Conservation (phyloP, 768 basidiomycete genomes). For the Lyophyllum atratum region DNA sequence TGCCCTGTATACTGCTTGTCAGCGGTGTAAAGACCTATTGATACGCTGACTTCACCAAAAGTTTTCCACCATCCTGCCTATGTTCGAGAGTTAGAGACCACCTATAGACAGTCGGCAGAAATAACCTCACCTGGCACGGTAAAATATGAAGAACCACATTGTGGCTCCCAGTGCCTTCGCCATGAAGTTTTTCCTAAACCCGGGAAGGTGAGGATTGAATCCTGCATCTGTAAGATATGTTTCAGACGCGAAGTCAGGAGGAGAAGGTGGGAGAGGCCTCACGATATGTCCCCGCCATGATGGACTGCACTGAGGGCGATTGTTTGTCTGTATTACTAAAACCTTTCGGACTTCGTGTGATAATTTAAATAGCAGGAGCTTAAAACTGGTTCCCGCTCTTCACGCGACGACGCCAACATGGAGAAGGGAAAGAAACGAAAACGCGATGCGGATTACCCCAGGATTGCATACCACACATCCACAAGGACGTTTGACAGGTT, state of each 20-base stretch:
- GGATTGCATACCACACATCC: slow-evolving; percentile 46
- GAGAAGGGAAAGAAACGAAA: slow-evolving; percentile 43
- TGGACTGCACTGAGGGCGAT: slow-evolving; percentile 19
- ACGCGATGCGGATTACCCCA: slow-evolving; percentile 39
- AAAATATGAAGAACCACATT: slow-evolving; percentile 99
- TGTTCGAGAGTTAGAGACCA: slow-evolving; percentile 1
- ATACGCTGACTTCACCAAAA: slow-evolving; percentile 48
- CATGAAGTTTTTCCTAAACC: slow-evolving; percentile 73
- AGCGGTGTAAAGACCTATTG: neutral
- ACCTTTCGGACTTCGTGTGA: slow-evolving; percentile 13
- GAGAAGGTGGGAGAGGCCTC: slow-evolving; percentile 12
- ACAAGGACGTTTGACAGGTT: slow-evolving; percentile 52
- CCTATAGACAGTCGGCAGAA: neutral
- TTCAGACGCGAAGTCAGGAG: slow-evolving; percentile 5
- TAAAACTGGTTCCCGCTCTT: slow-evolving; percentile 1
- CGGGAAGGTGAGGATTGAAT: slow-evolving; percentile 87
- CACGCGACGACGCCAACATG: slow-evolving; percentile 29
- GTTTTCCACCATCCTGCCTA: slow-evolving; percentile 77
- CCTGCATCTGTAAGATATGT: slow-evolving; percentile 54
- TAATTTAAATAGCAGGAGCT: slow-evolving; percentile 4
- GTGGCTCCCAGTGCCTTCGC: slow-evolving; percentile 86
- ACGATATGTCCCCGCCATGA: slow-evolving; percentile 47
- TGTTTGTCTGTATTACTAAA: slow-evolving; percentile 38
- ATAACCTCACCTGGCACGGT: slow-evolving; percentile 78
- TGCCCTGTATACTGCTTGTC: slow-evolving; percentile 39